Conservation (phyloP, 106 monocot species). For the Amphibolis antarctica region DNA sequence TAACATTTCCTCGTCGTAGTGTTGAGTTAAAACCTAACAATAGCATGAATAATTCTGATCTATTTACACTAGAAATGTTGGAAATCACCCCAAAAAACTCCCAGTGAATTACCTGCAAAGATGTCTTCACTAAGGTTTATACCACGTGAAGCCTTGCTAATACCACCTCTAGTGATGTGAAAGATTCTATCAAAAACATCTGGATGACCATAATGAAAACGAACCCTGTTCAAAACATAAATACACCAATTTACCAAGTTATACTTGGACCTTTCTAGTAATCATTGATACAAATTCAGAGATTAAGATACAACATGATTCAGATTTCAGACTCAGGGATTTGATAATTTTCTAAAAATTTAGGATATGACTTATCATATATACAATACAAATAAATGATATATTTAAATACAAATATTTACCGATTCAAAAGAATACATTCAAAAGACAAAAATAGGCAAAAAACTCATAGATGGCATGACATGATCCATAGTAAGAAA, state of each 20-base stretch:
- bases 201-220: conserved; percentile 99
- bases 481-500: no score
- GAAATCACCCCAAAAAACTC: not conserved
- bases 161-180: conserved; percentile 96
- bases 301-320: no score
- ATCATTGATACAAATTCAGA: no score
- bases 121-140: conserved; percentile 98
- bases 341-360: no score
- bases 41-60: not conserved
- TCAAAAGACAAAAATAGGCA: no score
- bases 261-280: not conserved
- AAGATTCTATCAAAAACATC: conserved; percentile 98
- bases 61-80: conserved; percentile 1
- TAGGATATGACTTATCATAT: no score
- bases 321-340: no score
- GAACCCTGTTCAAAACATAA: conserved; percentile 48
- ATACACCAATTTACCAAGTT: not conserved
- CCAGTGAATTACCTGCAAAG: conserved; percentile 58
- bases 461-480: no score
- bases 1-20: conserved; percentile 82
- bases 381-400: no score
- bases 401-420: no score
- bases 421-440: no score
- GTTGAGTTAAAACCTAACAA: conserved; percentile 88
- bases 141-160: conserved; percentile 92